Conservation (phyloP, 2,329 filamentous ascomycete genomes). For the Fusarium brevicatenulatum region DNA sequence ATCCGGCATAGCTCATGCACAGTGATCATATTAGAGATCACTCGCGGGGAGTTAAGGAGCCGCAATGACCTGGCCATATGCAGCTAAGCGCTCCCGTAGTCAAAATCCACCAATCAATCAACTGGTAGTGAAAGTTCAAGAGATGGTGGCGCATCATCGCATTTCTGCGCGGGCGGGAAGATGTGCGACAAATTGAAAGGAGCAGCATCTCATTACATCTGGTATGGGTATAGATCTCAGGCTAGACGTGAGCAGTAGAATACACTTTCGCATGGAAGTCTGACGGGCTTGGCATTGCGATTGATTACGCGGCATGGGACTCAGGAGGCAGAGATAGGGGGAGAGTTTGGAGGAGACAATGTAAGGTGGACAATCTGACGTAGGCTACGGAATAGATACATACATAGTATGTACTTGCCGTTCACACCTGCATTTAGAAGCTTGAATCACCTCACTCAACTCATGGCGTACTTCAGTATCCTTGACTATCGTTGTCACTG, state of each 20-base stretch:
- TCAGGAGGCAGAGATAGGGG: not conserved
- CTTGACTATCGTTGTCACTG: too few species aligned
- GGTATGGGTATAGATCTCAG: not conserved
- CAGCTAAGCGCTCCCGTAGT: not conserved
- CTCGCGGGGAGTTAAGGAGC: not conserved
- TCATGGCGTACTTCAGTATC: too few species aligned
- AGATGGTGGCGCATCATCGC: too few species aligned
- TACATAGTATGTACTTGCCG: too few species aligned
- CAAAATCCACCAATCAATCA: not conserved
- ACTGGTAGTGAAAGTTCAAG: not conserved
- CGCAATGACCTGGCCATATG: not conserved
- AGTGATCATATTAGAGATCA: not conserved
- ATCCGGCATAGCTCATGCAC: not conserved
- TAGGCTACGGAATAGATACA: not conserved
- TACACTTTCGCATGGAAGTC: not conserved
- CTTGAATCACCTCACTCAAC: too few species aligned
- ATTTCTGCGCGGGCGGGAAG: not conserved
- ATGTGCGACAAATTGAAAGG: not conserved
- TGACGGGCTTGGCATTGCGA: not conserved
- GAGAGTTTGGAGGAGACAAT: not conserved
- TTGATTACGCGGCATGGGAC: not conserved
- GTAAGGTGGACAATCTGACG: not conserved
- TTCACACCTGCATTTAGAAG: fast-evolving
- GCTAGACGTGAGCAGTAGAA: not conserved
- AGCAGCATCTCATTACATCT: not conserved